phyloP scores from a whole-genome alignment of 106 monocot genomes.

The Allium sativum region DNA sequence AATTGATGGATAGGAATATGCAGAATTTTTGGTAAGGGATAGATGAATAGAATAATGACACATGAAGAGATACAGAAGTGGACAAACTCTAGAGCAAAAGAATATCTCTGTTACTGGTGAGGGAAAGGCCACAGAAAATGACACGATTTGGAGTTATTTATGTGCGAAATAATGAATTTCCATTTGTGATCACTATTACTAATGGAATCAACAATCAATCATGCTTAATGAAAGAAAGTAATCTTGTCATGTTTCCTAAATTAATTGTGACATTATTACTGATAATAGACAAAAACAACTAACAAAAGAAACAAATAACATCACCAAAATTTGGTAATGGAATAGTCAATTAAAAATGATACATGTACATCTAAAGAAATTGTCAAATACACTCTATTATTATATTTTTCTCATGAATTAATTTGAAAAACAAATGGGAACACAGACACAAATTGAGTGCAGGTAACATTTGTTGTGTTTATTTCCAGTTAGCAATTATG shows the following conservation, averaged over 20 bases:
- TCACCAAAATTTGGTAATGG: too few relatives aligned
- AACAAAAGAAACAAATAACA: not conserved
- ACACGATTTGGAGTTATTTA: not conserved
- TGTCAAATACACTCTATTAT: too few relatives aligned
- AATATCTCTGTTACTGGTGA: constrained; percentile 26
- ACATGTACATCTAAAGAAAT: too few relatives aligned
- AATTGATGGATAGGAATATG: not conserved
- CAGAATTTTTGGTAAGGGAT: not conserved
- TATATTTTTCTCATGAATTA: too few relatives aligned
- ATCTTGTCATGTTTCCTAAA: not conserved
- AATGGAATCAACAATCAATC: not conserved
- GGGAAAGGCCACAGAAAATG: constrained; percentile 18
- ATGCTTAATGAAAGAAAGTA: not conserved
- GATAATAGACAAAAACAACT: not conserved
- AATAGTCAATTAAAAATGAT: too few relatives aligned
- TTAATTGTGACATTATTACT: not conserved
- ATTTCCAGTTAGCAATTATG: too few relatives aligned
- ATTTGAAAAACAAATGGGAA: too few relatives aligned
- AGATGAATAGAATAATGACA: not conserved
- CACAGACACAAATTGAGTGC: too few relatives aligned
- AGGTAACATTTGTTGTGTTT: too few relatives aligned
- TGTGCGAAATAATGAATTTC: not conserved
- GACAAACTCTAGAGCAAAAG: constrained; percentile 6
- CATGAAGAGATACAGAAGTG: constrained; percentile 3
- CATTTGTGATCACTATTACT: not conserved